Conservation (phyloP, 2,329 filamentous ascomycete genomes). For the Nemania bipapillata region DNA sequence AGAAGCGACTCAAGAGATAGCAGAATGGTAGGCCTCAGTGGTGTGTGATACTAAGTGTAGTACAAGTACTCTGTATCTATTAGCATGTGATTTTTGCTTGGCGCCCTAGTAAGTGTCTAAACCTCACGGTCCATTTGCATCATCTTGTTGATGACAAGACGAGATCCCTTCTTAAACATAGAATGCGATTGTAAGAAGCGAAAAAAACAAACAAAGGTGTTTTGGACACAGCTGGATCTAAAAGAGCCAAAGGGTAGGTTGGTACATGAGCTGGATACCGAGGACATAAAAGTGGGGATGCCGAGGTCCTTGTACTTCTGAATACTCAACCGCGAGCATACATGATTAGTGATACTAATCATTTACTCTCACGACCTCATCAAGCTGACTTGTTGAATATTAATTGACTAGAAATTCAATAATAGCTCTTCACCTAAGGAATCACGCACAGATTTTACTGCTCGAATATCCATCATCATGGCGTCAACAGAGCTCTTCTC, state of each 20-base stretch:
- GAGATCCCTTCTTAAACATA: neutral
- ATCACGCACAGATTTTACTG: neutral
- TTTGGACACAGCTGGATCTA: neutral
- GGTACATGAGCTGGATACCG: neutral
- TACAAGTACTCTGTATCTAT: neutral
- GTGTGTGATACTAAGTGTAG: too few relatives aligned
- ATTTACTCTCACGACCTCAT: neutral
- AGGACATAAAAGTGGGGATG: neutral
- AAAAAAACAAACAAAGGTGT: neutral
- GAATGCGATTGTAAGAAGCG: neutral
- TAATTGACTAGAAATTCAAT: neutral
- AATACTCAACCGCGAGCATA: neutral
- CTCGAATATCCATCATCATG: constrained; percentile 39
- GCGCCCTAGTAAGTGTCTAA: neutral
- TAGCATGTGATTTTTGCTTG: neutral
- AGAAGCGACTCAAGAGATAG: too few relatives aligned
- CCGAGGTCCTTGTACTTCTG: neutral
- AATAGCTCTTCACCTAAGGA: neutral
- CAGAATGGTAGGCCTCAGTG: too few relatives aligned
- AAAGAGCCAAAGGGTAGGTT: neutral
- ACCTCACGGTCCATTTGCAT: too few relatives aligned
- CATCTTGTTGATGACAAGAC: too few relatives aligned
- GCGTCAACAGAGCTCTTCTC: constrained; percentile 63
- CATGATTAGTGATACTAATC: neutral
- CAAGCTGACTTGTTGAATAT: neutral